These are phyloP conservation scores for Beauveria scarabaeidicola DNA, from an alignment of 2,329 filamentous ascomycete species.

Conservation along the genomic window DNA sequence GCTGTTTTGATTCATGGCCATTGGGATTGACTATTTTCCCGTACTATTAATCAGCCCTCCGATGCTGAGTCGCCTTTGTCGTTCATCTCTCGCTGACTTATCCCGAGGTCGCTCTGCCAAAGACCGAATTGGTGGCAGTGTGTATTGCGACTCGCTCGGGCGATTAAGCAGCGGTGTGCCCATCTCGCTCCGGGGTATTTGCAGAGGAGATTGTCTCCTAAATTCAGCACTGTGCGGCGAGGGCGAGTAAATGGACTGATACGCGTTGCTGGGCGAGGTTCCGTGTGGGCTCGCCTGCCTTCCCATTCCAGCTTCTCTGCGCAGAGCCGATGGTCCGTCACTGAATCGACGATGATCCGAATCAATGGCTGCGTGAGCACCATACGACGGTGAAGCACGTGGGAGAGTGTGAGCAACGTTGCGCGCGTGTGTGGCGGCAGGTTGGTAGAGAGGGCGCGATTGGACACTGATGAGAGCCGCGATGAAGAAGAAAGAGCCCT, in stretches of 20 bases:
- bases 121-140: slow-evolving; percentile 41
- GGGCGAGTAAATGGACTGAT: slow-evolving; percentile 30
- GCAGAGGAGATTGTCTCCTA: slow-evolving; percentile 38
- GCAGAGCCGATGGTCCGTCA: slow-evolving; percentile 19
- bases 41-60: slow-evolving; percentile 10
- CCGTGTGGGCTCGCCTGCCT: not conserved
- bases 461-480: slow-evolving; percentile 38
- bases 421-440: slow-evolving; percentile 31
- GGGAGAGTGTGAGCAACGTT: slow-evolving; percentile 12
- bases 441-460: slow-evolving; percentile 28
- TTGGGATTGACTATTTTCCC: not conserved
- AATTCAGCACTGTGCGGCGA: slow-evolving; percentile 39
- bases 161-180: slow-evolving; percentile 21
- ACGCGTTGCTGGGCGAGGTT: not conserved
- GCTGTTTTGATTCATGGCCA: not conserved
- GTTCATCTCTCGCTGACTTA: not conserved
- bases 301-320: not conserved
- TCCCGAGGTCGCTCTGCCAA: slow-evolving; percentile 22
- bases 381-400: not conserved
- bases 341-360: slow-evolving; percentile 32
- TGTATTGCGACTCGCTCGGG: slow-evolving; percentile 28
- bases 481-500: slow-evolving; percentile 55
- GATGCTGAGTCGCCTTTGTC: slow-evolving; percentile 6
- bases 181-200: slow-evolving; percentile 44
- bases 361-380: slow-evolving; percentile 24